Evolutionary conservation across 129 eudicot species (phyloP), one percentile per base, ranked within the genome.

Genomic region (Apium graveolens): DNA sequence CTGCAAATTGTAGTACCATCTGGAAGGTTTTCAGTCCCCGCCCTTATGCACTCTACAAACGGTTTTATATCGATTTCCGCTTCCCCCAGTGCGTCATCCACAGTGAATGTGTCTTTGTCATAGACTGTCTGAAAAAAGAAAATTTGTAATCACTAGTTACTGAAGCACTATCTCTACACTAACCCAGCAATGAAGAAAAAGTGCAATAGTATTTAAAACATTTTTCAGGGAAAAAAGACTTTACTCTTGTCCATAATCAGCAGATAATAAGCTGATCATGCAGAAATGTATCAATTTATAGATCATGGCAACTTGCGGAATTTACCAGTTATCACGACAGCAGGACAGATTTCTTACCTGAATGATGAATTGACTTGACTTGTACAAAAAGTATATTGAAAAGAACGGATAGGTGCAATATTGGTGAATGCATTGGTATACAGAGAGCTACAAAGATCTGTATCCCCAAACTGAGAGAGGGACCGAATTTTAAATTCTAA

Each of bases 101-200:
- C 88, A 0, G 87, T 88, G 73, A 95, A 95, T 39, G 89, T 95
- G 76, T 95, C 98, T 78, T 90, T 87, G 82, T 95, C 97, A 41
- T 79, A 87, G n/a, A 95, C 97, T 0, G 86, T 77, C 98, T 95
- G 83, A 45, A 65, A 65, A 77, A 66, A 62, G 53, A 39, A 38
- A 55, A 18, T 70, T 34, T 14, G 74, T 27, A 2, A 27, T 14
- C 24, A 31, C 38, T 27, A 12, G 38, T 55, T 55, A 24, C 26
- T 8, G 2, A 20, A 21, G 62, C 9, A 24, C 65, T 24, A 24
- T 55, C 11, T 55, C 65, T 26, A 20, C 29, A 55, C 60, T 20
- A 0, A 51, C 26, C 24, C 60, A 51, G 26, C 20, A 14, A 46
- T 13, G 26, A 51, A 51, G 10, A 4, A 51, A 24, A 16, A 4